A percentile compares a stretch with the other conserved stretches of the same genome.
These are phyloP conservation scores for Fusarium ambrosium DNA, from an alignment of 2,329 filamentous ascomycete genomes.

Conservation along the genomic window DNA sequence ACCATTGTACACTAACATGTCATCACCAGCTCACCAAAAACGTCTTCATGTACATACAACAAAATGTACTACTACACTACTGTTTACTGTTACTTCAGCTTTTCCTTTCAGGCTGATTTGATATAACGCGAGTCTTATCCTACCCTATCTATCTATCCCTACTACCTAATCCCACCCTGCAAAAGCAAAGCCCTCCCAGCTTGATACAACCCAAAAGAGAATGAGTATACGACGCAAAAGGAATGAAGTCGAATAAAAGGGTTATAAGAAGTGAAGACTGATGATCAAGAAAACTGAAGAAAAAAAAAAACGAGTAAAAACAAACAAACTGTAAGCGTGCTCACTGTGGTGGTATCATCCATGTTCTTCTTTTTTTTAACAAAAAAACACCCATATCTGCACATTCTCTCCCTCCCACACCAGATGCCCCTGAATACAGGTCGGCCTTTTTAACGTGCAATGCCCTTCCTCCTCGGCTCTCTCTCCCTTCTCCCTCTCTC, in stretches of 20 bases:
- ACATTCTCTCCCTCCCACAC: constrained; percentile 34
- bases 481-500: constrained; percentile 15
- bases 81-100: not conserved
- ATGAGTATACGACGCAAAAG: constrained; percentile 38
- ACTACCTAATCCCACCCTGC: constrained; percentile 29
- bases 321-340: constrained; percentile 52
- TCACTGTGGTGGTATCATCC: constrained; percentile 60
- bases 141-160: constrained; percentile 46
- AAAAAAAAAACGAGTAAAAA: constrained; percentile 33
- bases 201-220: constrained; percentile 30
- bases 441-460: not conserved
- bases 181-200: constrained; percentile 30
- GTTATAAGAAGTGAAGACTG: constrained; percentile 34
- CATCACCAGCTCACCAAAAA: constrained; percentile 31
- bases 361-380: constrained; percentile 50
- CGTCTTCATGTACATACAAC: constrained; percentile 13
- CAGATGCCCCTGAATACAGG: constrained; percentile 1
- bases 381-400: constrained; percentile 49
- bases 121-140: constrained; percentile 42
- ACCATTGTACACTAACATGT: constrained; percentile 36
- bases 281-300: constrained; percentile 15
- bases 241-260: constrained; percentile 33
- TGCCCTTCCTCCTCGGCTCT: constrained; percentile 1
- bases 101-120: constrained; percentile 18
- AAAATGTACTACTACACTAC: constrained; percentile 21